Evolutionary conservation across 2,329 filamentous ascomycete species (phyloP).

Genomic region (Claviceps sp.): DNA sequence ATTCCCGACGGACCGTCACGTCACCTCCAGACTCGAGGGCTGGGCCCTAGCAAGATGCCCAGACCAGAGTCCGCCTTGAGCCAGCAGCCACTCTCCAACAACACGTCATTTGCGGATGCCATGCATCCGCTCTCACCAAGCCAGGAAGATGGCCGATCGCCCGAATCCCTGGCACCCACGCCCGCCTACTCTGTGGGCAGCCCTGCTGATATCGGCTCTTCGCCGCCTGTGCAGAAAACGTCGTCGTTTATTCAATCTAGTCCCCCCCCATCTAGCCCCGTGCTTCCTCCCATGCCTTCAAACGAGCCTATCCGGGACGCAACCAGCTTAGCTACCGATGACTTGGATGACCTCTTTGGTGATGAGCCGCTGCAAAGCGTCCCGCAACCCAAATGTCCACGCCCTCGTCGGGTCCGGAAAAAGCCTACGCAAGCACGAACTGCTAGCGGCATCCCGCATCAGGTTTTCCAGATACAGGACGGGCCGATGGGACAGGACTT

Average conservation of each 20-base stretch:
- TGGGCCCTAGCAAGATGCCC: slow-evolving; percentile 22
- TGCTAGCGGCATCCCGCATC: slow-evolving; percentile 24
- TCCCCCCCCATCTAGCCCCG: slow-evolving; percentile 68
- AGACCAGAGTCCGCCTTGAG: slow-evolving; percentile 48
- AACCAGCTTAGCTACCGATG: slow-evolving; percentile 79
- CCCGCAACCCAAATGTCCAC: slow-evolving; percentile 17
- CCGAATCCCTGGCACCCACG: slow-evolving; percentile 39
- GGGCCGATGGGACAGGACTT: slow-evolving; percentile 22
- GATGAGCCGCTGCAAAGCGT: slow-evolving; percentile 38
- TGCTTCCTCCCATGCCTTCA: slow-evolving; percentile 49
- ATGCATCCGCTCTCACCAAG: slow-evolving; percentile 27
- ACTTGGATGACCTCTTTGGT: slow-evolving; percentile 54
- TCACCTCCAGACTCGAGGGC: slow-evolving; percentile 16
- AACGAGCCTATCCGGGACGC: slow-evolving; percentile 51
- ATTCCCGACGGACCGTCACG: slow-evolving; percentile 39
- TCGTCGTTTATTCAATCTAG: slow-evolving; percentile 41
- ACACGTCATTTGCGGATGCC: slow-evolving; percentile 30
- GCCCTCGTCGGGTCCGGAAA: slow-evolving; percentile 6
- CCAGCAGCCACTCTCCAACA: slow-evolving; percentile 34
- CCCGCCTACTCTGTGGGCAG: slow-evolving; percentile 49
- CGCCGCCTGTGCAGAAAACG: slow-evolving; percentile 65
- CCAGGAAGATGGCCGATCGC: slow-evolving; percentile 39
- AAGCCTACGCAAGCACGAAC: slow-evolving; percentile 21
- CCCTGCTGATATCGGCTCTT: slow-evolving; percentile 75
- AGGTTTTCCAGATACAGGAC: slow-evolving; percentile 29